Base-by-base conservation (phyloP, 345 rosid species). In the Psidium friedrichsthalianum region DNA sequence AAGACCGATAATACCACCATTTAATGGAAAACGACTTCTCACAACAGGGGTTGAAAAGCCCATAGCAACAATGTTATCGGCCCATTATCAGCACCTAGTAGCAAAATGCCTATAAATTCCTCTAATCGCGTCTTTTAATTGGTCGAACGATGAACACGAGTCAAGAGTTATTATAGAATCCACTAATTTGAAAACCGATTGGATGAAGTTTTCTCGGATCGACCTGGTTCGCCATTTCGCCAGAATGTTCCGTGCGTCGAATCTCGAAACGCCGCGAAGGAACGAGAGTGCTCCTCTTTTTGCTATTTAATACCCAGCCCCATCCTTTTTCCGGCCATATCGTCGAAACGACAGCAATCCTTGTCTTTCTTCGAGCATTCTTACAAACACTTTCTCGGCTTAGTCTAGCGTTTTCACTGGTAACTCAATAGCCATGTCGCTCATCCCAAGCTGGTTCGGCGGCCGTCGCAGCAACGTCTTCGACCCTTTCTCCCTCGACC, bases 401-500 rank as follows among this genome's bases (percentile, higher is more conserved):
- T 20, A 9, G 47, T 69, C 47, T 69, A 12, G 5, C 12, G 22
- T 2, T 4, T 18, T 32, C 47, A 3, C 25, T 21, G 47, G 80
- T 69, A 20, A 69, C 10, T 25, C 25, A 12, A 9, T 25, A 1
- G 25, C 86, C 40, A 88, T 86, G 90, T 86, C 90, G 82, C 74
- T 88, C 55, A 57, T 88, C 82, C 90, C 90, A 56, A 86, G 86
- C 56, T 8, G 82, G 15, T 86, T 86, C 42, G 88, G 88, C 52
- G 85, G 87, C 86, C 84, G 86, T 74, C 57, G 86, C 36, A 85
- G 52, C 83, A 83, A 78, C 83, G 76, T 82, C 53, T 83, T 84
- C 56, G 90, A 90, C 69, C 92, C 90, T 7, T 88, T 88, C 82
- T 90, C 92, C 56, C 82, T 87, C 11, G 90, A 87, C 12, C 18